A percentile compares a stretch with the other conserved stretches of the same genome.
These are phyloP conservation scores for Eustoma russellianum DNA, from an alignment of 257 asterid genomes.

Conservation along the genomic window DNA sequence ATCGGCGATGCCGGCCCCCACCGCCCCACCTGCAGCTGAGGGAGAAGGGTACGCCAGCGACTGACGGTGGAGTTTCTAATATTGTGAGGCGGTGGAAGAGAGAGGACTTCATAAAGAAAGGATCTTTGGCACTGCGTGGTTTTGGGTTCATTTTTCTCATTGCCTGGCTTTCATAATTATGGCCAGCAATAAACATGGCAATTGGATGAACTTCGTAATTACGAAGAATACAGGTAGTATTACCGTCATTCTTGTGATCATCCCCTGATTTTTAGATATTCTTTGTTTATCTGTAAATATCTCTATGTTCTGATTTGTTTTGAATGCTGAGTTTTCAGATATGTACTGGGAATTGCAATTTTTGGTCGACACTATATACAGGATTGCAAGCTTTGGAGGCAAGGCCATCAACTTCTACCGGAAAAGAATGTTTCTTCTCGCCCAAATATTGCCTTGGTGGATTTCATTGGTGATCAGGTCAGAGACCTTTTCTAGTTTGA, in stretches of 20 bases:
- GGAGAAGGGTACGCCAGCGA: slow-evolving; percentile 25
- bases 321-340: slow-evolving; percentile 28
- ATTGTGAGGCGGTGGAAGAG: slow-evolving; percentile 46
- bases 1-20: slow-evolving; percentile 4
- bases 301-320: not conserved
- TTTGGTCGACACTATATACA: slow-evolving; percentile 56
- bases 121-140: slow-evolving; percentile 32
- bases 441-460: slow-evolving; percentile 27
- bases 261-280: no score
- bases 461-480: slow-evolving; percentile 87
- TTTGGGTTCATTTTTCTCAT: slow-evolving; percentile 47
- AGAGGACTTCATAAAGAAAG: slow-evolving; percentile 43
- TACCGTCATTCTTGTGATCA: no score
- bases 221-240: slow-evolving; percentile 63
- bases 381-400: slow-evolving; percentile 52
- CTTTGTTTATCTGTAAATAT: not conserved
- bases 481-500: not conserved
- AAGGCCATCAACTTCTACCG: slow-evolving; percentile 38
- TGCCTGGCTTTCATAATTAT: slow-evolving; percentile 56
- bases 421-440: slow-evolving; percentile 23
- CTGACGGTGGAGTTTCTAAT: slow-evolving; percentile 11
- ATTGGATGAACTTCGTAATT: slow-evolving; percentile 49
- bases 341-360: slow-evolving; percentile 70
- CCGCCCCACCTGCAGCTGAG: slow-evolving; percentile 14
- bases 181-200: slow-evolving; percentile 69